Percentiles rank a stretch among this genome's conserved stretches.
Evolutionary conservation across 768 basidiomycete genomes (phyloP).

Genomic region (Leccinellum luteum): DNA sequence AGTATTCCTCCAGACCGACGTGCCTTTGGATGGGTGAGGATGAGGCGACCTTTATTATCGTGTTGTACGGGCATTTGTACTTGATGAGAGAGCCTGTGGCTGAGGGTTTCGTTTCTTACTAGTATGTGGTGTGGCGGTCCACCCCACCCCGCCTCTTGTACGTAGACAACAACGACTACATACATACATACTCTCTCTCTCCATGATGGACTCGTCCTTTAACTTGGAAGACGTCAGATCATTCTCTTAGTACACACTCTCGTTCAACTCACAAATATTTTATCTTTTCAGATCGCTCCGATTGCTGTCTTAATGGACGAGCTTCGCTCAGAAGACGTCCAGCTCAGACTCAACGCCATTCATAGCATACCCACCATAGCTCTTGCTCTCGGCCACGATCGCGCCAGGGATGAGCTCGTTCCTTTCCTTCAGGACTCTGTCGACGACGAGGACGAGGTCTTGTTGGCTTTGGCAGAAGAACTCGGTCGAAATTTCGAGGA

Average conservation of each 20-base stretch:
- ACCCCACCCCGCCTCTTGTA: not conserved
- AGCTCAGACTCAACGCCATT: constrained; percentile 93
- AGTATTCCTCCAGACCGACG: not conserved
- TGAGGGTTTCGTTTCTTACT: constrained; percentile 5
- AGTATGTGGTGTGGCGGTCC: constrained; percentile 17
- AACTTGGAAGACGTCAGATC: constrained; percentile 64
- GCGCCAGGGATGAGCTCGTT: constrained; percentile 91
- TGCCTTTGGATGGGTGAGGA: constrained; percentile 66
- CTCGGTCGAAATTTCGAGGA: constrained; percentile 90
- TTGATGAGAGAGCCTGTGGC: not conserved
- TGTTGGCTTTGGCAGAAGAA: constrained; percentile 94
- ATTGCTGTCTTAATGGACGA: constrained; percentile 98
- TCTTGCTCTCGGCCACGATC: constrained; percentile 91
- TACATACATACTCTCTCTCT: not conserved
- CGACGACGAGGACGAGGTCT: constrained; percentile 98
- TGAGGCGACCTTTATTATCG: constrained; percentile 38
- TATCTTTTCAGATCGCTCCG: constrained; percentile 69
- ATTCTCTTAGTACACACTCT: constrained; percentile 3
- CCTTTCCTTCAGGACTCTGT: constrained; percentile 98
- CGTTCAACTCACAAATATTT: constrained; percentile 12
- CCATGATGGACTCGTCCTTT: constrained; percentile 65
- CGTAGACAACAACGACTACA: not conserved
- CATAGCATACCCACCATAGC: constrained; percentile 98
- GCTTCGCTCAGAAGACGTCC: constrained; percentile 95
- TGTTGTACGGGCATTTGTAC: constrained; percentile 56